Conservation (phyloP, 208 protist genomes). For the Vickermania spadyakhi region DNA sequence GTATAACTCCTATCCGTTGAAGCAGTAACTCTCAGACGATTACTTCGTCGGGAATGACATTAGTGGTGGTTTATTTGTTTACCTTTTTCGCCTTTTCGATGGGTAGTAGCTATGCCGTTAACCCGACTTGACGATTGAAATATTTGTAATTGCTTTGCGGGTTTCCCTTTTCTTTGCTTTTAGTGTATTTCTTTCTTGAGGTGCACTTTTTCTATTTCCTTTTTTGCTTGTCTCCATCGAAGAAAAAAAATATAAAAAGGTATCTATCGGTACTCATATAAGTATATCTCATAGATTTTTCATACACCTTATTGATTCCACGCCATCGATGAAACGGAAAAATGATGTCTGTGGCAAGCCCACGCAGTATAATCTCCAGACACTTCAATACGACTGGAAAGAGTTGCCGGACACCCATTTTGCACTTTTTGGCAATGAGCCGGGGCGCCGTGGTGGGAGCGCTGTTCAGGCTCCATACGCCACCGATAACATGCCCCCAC, state of each 20-base stretch:
- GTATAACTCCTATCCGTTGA: background rate
- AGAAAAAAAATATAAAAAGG: background rate
- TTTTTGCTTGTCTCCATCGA: background rate
- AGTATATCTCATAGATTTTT: slow-evolving; percentile 2
- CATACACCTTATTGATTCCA: slow-evolving; percentile 2
- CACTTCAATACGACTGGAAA: slow-evolving; percentile 63
- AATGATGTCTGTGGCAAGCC: slow-evolving; percentile 67
- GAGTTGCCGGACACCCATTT: slow-evolving; percentile 53
- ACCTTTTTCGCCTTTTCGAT: too few relatives aligned
- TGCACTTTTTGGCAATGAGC: slow-evolving; percentile 10
- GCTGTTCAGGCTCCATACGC: background rate
- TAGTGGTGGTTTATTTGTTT: too few relatives aligned
- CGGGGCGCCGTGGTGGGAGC: background rate
- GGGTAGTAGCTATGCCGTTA: too few relatives aligned
- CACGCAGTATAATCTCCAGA: slow-evolving; percentile 71
- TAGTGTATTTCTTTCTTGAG: background rate
- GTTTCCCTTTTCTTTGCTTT: background rate
- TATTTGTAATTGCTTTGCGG: too few relatives aligned
- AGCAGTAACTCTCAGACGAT: too few relatives aligned
- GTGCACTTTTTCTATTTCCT: slow-evolving; percentile 4
- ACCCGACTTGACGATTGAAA: too few relatives aligned
- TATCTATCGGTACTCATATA: slow-evolving; percentile 5
- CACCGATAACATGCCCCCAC: background rate
- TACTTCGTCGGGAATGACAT: too few relatives aligned
- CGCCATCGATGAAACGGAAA: slow-evolving; percentile 23